A percentile compares a stretch with the other conserved stretches of the same genome.
phyloP scores from a whole-genome alignment of 495 filamentous ascomycete species.

The Hypomontagnella monticulosa region DNA sequence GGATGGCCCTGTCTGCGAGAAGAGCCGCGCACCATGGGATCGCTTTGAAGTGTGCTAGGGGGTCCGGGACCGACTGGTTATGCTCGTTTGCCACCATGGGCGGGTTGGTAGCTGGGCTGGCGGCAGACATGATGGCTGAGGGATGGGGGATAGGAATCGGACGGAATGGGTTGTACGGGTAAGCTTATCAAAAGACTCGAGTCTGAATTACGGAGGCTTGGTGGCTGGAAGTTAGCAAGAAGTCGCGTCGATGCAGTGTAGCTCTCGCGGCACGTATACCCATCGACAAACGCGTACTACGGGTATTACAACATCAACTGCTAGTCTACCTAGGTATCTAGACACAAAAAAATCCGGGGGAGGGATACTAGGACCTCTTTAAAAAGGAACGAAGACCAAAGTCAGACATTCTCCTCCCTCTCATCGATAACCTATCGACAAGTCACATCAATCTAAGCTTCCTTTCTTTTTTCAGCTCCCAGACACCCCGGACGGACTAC shows the following conservation, averaged over 20 bases:
- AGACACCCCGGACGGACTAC: neutral
- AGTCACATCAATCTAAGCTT: constrained; percentile 14
- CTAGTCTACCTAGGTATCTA: neutral
- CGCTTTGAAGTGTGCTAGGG: constrained; percentile 56
- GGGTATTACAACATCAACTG: neutral
- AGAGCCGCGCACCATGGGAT: constrained; percentile 67
- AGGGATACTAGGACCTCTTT: neutral
- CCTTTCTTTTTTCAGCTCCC: constrained; percentile 16
- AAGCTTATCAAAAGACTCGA: neutral
- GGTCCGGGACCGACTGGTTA: constrained; percentile 36
- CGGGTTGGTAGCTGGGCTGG: neutral
- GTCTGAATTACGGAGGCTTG: neutral
- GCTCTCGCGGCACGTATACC: neutral
- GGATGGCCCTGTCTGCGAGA: constrained; percentile 53
- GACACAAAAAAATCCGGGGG: constrained; percentile 8
- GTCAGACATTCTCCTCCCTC: constrained; percentile 6
- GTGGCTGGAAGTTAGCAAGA: neutral
- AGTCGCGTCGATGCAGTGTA: neutral
- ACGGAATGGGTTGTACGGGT: neutral
- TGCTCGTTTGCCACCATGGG: constrained; percentile 9
- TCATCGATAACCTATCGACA: constrained; percentile 9
- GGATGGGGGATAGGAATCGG: neutral
- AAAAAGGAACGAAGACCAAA: neutral
- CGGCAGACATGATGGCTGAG: neutral
- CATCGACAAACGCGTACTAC: neutral